A percentile compares a stretch with the other conserved stretches of the same genome.
These are phyloP conservation scores for Eleusine coracana DNA, from an alignment of 176 grass and related monocot species.

Conservation along the genomic window DNA sequence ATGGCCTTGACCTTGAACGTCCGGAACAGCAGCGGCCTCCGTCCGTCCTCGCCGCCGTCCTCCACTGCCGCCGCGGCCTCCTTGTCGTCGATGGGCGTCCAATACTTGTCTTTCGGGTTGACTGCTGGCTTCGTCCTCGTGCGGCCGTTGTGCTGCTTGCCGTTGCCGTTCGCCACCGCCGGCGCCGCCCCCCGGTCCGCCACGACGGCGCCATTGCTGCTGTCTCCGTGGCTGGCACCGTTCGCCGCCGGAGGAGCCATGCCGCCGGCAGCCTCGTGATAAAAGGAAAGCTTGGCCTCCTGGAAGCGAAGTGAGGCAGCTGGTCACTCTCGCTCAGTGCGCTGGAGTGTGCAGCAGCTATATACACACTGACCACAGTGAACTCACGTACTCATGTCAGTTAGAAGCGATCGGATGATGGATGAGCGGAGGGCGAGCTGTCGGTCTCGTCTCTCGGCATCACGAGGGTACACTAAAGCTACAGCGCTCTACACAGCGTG, in stretches of 20 bases:
- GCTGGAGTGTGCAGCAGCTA: not conserved
- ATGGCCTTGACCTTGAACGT: slow-evolving; percentile 50
- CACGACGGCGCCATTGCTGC: not conserved
- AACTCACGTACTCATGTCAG: not conserved
- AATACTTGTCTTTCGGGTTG: slow-evolving; percentile 45
- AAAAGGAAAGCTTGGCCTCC: not conserved
- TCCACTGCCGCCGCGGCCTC: slow-evolving; percentile 23
- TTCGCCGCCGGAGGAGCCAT: slow-evolving; percentile 38
- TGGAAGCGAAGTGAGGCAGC: not conserved
- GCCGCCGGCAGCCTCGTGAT: not conserved
- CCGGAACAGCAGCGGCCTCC: slow-evolving; percentile 49
- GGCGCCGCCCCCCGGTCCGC: not conserved
- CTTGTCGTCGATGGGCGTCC: slow-evolving; percentile 41
- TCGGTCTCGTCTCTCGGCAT: not conserved
- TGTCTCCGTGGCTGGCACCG: not conserved
- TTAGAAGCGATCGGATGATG: not conserved
- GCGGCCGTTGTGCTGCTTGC: not conserved
- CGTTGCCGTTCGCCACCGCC: not conserved
- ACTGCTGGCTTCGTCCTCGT: not conserved
- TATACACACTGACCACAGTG: not conserved
- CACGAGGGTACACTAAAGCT: not conserved
- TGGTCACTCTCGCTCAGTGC: not conserved
- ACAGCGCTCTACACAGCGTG: slow-evolving; percentile 23
- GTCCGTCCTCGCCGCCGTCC: slow-evolving; percentile 49
- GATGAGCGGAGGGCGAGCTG: not conserved